Evolutionary conservation across 495 filamentous ascomycete species (phyloP).

Genomic region (Friedmanniomyces simplex): DNA sequence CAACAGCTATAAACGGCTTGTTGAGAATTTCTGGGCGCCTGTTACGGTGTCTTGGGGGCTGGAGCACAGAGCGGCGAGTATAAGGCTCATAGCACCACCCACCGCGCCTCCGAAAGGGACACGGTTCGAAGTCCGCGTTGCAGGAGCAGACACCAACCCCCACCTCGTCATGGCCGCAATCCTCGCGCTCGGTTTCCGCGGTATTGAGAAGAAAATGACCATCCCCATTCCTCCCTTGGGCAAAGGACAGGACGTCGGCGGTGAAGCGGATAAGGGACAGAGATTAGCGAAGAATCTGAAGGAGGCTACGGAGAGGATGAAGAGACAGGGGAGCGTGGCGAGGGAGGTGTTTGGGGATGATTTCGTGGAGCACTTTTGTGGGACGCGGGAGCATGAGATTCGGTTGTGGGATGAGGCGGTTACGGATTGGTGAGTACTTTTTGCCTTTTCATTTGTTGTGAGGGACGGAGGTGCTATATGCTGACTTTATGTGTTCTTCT

Average conservation of each 20-base stretch:
- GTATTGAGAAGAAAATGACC: slow-evolving; percentile 78
- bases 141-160: slow-evolving; percentile 84
- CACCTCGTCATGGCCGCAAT: slow-evolving; percentile 81
- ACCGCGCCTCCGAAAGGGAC: slow-evolving; percentile 73
- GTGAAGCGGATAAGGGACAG: slow-evolving; percentile 51
- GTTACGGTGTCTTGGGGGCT: slow-evolving; percentile 96
- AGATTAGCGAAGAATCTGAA: slow-evolving; percentile 70
- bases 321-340: slow-evolving; percentile 64
- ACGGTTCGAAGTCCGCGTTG: slow-evolving; percentile 81
- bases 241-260: slow-evolving; percentile 70
- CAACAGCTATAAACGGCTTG: slow-evolving; percentile 93
- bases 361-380: slow-evolving; percentile 91
- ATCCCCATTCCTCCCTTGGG: slow-evolving; percentile 73
- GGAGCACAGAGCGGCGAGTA: slow-evolving; percentile 86
- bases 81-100: slow-evolving; percentile 81
- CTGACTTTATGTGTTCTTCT: background rate
- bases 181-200: slow-evolving; percentile 75
- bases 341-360: slow-evolving; percentile 86
- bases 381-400: slow-evolving; percentile 86
- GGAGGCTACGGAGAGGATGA: slow-evolving; percentile 71
- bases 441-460: background rate
- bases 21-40: slow-evolving; percentile 98
- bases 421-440: slow-evolving; percentile 68
- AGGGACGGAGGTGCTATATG: background rate
- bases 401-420: slow-evolving; percentile 89